These are phyloP conservation scores for Ustilago loliicola DNA, from an alignment of 1,284 basidiomycete species.

Conservation along the genomic window DNA sequence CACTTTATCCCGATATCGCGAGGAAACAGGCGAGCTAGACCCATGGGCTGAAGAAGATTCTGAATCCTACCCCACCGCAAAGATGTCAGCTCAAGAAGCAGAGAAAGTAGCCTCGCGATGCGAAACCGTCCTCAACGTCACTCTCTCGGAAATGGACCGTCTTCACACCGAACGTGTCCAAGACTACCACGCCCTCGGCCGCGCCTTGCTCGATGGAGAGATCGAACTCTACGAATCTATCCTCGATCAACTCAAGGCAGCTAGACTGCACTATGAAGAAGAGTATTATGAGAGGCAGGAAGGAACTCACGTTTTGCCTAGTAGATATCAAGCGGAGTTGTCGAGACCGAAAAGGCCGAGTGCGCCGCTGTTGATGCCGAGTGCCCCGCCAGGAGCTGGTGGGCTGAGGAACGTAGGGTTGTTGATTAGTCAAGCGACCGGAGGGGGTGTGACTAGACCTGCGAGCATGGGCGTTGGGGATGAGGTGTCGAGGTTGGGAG, in stretches of 20 bases:
- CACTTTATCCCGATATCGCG: slow-evolving; percentile 72
- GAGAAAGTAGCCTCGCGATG: slow-evolving; percentile 78
- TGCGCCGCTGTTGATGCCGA: slow-evolving; percentile 38
- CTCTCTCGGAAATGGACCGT: slow-evolving; percentile 85
- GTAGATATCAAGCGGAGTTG: slow-evolving; percentile 35
- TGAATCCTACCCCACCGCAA: background rate
- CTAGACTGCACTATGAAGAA: slow-evolving; percentile 41
- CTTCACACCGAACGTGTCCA: slow-evolving; percentile 56
- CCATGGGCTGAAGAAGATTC: slow-evolving; percentile 12
- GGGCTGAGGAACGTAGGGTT: slow-evolving; percentile 21
- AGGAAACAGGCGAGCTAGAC: slow-evolving; percentile 66
- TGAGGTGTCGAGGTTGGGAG: background rate
- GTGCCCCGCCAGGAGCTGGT: slow-evolving; percentile 14
- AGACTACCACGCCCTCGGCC: slow-evolving; percentile 55
- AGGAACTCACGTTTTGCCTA: slow-evolving; percentile 29
- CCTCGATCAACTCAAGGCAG: slow-evolving; percentile 37
- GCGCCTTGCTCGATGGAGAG: slow-evolving; percentile 50
- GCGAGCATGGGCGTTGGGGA: slow-evolving; percentile 14
- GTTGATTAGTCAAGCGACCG: slow-evolving; percentile 24
- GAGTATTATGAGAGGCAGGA: slow-evolving; percentile 40
- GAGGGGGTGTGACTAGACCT: slow-evolving; percentile 22
- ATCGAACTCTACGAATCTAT: slow-evolving; percentile 56
- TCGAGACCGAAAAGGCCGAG: slow-evolving; percentile 21
- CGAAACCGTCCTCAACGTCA: slow-evolving; percentile 87
- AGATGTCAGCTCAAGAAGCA: slow-evolving; percentile 20